Evolutionary conservation across 176 grass and related monocot genomes (phyloP), one percentile per base, ranked within the genome.

Genomic region (Typha latifolia): DNA sequence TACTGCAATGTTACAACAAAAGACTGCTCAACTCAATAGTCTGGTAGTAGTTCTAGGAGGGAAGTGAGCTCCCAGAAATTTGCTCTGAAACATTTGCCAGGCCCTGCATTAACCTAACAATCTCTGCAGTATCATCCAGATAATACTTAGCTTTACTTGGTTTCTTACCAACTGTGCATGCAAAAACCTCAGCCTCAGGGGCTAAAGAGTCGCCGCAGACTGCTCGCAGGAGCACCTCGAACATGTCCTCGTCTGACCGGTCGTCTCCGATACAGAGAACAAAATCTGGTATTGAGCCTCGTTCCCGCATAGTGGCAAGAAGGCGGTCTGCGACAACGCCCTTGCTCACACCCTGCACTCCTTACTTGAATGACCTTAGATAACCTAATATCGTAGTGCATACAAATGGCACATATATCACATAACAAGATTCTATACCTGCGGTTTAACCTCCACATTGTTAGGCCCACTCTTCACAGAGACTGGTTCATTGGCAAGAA

Each of bases 261-360:
- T 86, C 84, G 65, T 86, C 79, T 0, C 84, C 84, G 2, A 75
- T 47, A 74, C 84, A 82, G 43, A 79, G 3, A 5, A 86, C 32
- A 22, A 82, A 51, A 23, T 79, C 84, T 12, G 66, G 79, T 47
- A 43, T 0, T 0, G 18, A 48, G 11, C 79, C 69, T 5, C 49
- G 26, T 3, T 26, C 23, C 31, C 47, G n/a, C 75, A 75, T 67
- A 15, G 21, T 62, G 1, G 61, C 3, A 3, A 82, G 47, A 4
- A 86, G 37, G 22, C 2, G 32, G 21, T 75, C 62, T 49, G 71
- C 79, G 21, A 73, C 79, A 12, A 64, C 21, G 47, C 79, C 79
- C 47, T 86, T 86, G 75, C 12, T 79, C 68, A 82, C 69, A 9
- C 79, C 62, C 75, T 81, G 11, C 56, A 69, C 49, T 29, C 27